Base-by-base conservation (phyloP, 768 basidiomycete genomes). In the Auriscalpium vulgare region DNA sequence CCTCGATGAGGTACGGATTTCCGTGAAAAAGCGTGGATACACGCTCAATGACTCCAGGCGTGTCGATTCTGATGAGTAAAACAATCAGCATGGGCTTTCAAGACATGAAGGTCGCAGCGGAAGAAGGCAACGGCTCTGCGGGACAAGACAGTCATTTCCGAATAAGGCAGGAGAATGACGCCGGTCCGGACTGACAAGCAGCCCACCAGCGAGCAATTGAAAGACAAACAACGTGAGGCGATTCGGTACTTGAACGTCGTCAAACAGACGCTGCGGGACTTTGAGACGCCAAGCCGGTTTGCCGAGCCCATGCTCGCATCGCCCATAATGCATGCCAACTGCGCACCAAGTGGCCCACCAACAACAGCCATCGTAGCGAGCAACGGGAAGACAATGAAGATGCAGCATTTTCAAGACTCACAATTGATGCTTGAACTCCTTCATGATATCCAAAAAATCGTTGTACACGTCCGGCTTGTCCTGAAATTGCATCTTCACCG, bases 351-450 rank as follows among this genome's bases (percentile, higher is more conserved):
- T 29, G 7, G 29, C 29, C 7, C 29, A 4, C 29, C 5, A 29
- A 29, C 29, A 21, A 16, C 21, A 21, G 23, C 48, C 21, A 8
- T 21, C 34, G 23, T 8, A 11, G 3, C 10, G 9, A 17, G 3
- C 6, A 10, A 8, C 17, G 48, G 14, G 3, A 8, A 10, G 8
- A 9, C 34, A 8, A 48, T 13, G 48, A 49, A 49, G 8, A 44
- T 44, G 9, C 10, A 38, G 14, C 8, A 13, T 35, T 37, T 11
- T 7, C 40, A 49, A 19, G 19, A 80, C 91, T 74, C 70, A 93
- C 90, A 74, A 76, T 73, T 95, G 91, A 65, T 92, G 91, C 75
- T 99, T 99, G 72, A 99, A 99, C 69, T 98, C 95, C 76, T 97
- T 97, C 97, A 97, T 97, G 67, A 97, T 95, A 69, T 95, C 92